These are phyloP conservation scores for Lagenaria siceraria DNA, from an alignment of 306 rosid species.

Conservation along the genomic window DNA sequence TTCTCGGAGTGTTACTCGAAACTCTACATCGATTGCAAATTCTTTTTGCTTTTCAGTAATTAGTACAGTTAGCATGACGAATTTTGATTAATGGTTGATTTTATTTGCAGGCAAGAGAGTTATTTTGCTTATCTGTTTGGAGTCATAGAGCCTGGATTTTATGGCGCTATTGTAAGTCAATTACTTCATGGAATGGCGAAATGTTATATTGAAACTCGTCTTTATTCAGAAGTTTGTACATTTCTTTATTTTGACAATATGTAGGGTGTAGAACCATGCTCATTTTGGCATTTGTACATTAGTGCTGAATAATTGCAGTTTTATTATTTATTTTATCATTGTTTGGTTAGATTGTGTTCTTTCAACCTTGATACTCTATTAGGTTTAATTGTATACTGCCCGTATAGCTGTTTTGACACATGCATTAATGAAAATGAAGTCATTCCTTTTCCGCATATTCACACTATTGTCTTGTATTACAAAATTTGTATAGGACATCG, in stretches of 20 bases:
- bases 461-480: background rate
- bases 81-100: background rate
- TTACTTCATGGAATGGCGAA: background rate
- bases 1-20: background rate
- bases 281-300: background rate
- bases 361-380: background rate
- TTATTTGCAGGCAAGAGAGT: constrained; percentile 68
- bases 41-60: background rate
- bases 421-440: background rate
- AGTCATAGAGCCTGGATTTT: constrained; percentile 74
- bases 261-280: too few relatives aligned
- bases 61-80: background rate
- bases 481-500: constrained; percentile 38
- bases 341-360: background rate
- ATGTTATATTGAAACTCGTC: background rate
- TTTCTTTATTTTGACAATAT: too few relatives aligned
- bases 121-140: constrained; percentile 86
- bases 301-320: background rate
- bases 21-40: background rate
- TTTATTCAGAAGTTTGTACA: background rate
- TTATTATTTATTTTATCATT: background rate
- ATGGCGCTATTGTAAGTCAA: constrained; percentile 69
- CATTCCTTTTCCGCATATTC: background rate
- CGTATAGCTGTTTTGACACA: background rate
- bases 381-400: background rate